Percentiles rank a stretch among this genome's conserved stretches.
Conservation (phyloP, 257 asterid species). For the Nicotiana tomentosiformis region DNA sequence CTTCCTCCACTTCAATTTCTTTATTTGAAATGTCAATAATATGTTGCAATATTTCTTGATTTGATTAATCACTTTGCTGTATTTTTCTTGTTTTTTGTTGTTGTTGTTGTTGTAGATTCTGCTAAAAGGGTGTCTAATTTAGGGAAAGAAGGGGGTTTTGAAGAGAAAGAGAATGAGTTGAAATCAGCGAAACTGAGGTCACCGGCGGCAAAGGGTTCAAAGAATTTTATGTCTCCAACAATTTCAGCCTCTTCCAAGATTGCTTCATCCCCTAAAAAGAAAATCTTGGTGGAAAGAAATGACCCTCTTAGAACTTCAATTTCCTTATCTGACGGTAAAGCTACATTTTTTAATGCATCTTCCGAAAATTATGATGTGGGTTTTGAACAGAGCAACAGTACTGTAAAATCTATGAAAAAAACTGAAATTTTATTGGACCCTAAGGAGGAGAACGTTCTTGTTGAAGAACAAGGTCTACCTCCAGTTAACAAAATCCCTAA, state of each 20-base stretch:
- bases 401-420: constrained; percentile 5
- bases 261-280: constrained; percentile 81
- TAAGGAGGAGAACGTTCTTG: constrained; percentile 8
- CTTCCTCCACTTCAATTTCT: neutral
- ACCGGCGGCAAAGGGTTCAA: constrained; percentile 52
- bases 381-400: neutral
- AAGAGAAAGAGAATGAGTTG: constrained; percentile 72
- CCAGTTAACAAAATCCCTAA: constrained; percentile 35
- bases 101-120: constrained; percentile 29
- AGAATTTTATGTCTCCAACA: constrained; percentile 87
- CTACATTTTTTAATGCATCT: constrained; percentile 45
- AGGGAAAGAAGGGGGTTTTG: constrained; percentile 24
- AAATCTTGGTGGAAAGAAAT: constrained; percentile 69
- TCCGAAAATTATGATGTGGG: constrained; percentile 25
- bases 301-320: constrained; percentile 72
- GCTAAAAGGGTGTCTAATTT: constrained; percentile 33
- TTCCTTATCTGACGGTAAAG: constrained; percentile 67
- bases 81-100: neutral
- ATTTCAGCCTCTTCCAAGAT: constrained; percentile 91
- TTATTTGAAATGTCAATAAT: neutral
- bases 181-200: constrained; percentile 40
- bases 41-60: neutral
- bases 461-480: constrained; percentile 21
- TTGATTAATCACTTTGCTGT: neutral
- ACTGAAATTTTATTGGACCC: constrained; percentile 8